Evolutionary conservation across 2,329 filamentous ascomycete genomes (phyloP), one percentile per base, ranked within the genome.

Genomic region (Microdochium paspali): DNA sequence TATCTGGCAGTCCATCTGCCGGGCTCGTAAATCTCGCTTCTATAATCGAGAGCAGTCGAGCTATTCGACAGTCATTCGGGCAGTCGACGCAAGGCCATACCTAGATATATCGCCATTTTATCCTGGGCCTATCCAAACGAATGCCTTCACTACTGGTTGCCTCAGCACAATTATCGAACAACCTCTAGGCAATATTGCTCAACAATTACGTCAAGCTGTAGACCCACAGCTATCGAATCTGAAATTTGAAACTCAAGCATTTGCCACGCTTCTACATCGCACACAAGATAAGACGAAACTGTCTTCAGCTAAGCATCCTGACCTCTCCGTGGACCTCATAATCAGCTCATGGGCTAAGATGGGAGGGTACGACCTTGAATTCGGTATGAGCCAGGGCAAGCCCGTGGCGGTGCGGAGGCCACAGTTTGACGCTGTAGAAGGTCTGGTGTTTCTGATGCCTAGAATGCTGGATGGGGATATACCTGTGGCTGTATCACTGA

Each of bases 271-370:
- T 26, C 51, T 74, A 3, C 32, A 58, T 0, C 53, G 56, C 6
- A 49, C 56, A 3, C 47, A 57, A 0, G 68, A 72, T 45, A 70
- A 30, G 28, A 30, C 28, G 15, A 30, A 15, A 30, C 9, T 30
- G 28, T 30, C 28, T 30, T 15, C 28, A 9, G 28, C 67, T 47
- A 58, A 49, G 0, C 49, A 39, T 0, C 44, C 71, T 2, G 61
- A 72, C 24, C 52, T 61, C 0, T 58, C 65, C 0, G 57, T 55
- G 0, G 73, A 77, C 30, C 58, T 80, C 3, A 70, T 72, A 62
- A 50, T 80, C 5, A 79, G 73, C 48, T 80, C 75, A 0, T 81
- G 76, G 77, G 66, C 67, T 1, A 72, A 73, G 47, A 55, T 73
- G 2, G 57, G 66, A 3, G 63, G 61, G 15, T 73, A 71, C 50